Conservation (phyloP, 129 eudicot genomes). For the Deinandra increscens region DNA sequence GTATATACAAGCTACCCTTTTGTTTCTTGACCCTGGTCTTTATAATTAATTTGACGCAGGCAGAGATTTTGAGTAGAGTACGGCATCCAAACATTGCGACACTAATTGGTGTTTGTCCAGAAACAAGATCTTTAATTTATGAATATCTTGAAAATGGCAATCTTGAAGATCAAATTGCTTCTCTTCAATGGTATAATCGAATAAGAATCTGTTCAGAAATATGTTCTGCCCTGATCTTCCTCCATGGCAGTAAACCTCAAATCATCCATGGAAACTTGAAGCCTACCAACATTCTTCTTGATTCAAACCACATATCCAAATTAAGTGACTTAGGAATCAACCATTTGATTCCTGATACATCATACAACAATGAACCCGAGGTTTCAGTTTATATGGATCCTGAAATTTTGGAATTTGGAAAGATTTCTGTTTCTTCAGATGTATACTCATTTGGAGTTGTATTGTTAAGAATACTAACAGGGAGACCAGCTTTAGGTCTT, state of each 20-base stretch:
- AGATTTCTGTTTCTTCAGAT: slow-evolving; percentile 59
- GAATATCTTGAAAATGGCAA: slow-evolving; percentile 77
- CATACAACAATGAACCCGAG: slow-evolving; percentile 19
- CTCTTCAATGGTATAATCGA: slow-evolving; percentile 73
- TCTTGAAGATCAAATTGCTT: slow-evolving; percentile 63
- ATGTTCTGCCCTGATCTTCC: slow-evolving; percentile 72
- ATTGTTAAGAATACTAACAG: slow-evolving; percentile 56
- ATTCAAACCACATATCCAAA: slow-evolving; percentile 61
- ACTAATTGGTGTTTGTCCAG: slow-evolving; percentile 79
- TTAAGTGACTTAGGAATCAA: slow-evolving; percentile 53
- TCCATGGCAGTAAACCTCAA: slow-evolving; percentile 51
- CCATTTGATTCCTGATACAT: slow-evolving; percentile 22
- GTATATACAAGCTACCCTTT: slow-evolving; percentile 1
- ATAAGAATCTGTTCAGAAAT: slow-evolving; percentile 56
- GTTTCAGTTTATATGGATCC: slow-evolving; percentile 53
- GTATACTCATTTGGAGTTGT: slow-evolving; percentile 79
- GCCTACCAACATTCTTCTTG: slow-evolving; percentile 67
- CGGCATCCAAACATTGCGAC: slow-evolving; percentile 83
- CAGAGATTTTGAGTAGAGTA: slow-evolving; percentile 57
- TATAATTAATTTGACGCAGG: slow-evolving; percentile 47
- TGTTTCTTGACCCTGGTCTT: slow-evolving; percentile 22
- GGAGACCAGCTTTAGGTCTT: slow-evolving; percentile 48
- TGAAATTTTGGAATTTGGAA: slow-evolving; percentile 41
- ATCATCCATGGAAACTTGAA: slow-evolving; percentile 69
- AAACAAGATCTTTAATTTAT: slow-evolving; percentile 60